Percentiles rank a stretch among this genome's conserved stretches.
Evolutionary conservation across 1,284 basidiomycete species (phyloP).

Genomic region (Puccinia polysora): DNA sequence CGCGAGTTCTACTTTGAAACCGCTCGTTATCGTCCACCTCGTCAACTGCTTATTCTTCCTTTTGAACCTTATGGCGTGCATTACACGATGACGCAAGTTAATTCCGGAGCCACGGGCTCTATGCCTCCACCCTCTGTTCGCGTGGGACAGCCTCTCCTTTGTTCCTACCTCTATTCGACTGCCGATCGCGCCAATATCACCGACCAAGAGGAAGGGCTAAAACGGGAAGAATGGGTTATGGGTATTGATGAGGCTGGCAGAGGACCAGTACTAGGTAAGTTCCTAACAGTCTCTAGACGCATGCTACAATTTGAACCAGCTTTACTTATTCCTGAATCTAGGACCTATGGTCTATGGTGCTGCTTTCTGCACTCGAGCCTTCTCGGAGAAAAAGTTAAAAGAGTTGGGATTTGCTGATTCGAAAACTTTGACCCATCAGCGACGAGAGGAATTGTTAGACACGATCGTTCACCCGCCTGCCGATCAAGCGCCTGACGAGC

Average conservation of each 20-base stretch:
- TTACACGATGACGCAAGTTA: no score
- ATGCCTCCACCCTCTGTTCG: no score
- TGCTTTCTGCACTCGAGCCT: slow-evolving; percentile 80
- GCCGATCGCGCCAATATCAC: slow-evolving; percentile 1
- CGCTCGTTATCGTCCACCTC: no score
- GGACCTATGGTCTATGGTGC: slow-evolving; percentile 89
- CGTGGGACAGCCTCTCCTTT: slow-evolving; percentile 16
- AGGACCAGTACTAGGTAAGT: slow-evolving; percentile 77
- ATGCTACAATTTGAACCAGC: not conserved
- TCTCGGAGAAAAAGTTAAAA: slow-evolving; percentile 66
- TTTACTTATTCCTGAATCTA: slow-evolving; percentile 44
- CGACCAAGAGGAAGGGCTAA: slow-evolving; percentile 12
- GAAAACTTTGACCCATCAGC: slow-evolving; percentile 71
- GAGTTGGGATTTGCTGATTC: slow-evolving; percentile 93
- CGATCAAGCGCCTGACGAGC: slow-evolving; percentile 45
- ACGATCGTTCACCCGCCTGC: slow-evolving; percentile 45
- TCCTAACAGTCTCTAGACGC: not conserved
- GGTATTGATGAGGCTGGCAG: slow-evolving; percentile 96
- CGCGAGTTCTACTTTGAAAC: no score
- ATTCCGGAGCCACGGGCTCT: no score
- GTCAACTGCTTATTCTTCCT: no score
- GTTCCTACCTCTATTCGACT: slow-evolving; percentile 20
- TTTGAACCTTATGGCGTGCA: no score
- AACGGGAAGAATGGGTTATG: slow-evolving; percentile 60
- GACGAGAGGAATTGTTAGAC: slow-evolving; percentile 51